Evolutionary conservation across 176 grass and related monocot species (phyloP), one percentile per base, ranked within the genome.

Genomic region (Oropetium thomaeum): DNA sequence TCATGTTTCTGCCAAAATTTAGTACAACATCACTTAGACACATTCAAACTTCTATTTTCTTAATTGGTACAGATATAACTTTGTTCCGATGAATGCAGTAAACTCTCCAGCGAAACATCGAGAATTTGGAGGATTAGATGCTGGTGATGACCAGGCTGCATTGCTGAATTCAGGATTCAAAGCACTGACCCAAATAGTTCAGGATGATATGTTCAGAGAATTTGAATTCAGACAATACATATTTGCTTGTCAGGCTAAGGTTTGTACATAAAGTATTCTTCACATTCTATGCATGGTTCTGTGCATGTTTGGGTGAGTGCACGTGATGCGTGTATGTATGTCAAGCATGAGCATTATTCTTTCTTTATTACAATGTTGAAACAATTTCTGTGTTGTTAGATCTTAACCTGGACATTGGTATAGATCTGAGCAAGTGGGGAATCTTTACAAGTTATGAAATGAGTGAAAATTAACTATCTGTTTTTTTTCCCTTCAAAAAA

Each of bases 141-240:
- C 77, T 82, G 96, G 96, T 81, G 96, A 99, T 70, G 96, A 99
- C 73, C 91, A 92, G 69, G 92, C 96, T 74, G 87, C 87, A 5
- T 81, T 99, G 79, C 83, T 99, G 67, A 99, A 92, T 87, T 89
- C 91, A 80, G 82, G 82, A 74, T 86, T 88, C 53, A 99, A 99
- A 88, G 82, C 73, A 26, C 75, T 99, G 62, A 92, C 91, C 48
- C 91, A 94, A 86, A 95, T 99, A 80, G 77, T 95, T 49, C 91
- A 99, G 71, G 92, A 99, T 58, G 96, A 99, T 51, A 61, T 84
- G 28, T 92, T 99, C 65, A 89, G 96, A 86, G 96, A 99, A 84
- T 99, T 99, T 84, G 96, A 99, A 35, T 99, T 99, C 75, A 88
- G 96, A 48, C 96, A 99, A 54, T 99, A 99, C 84, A 88, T 95